Percentiles rank a stretch among this genome's conserved stretches.
These are phyloP conservation scores for Cercophora sp. DNA, from an alignment of 495 filamentous ascomycete genomes.

Conservation along the genomic window DNA sequence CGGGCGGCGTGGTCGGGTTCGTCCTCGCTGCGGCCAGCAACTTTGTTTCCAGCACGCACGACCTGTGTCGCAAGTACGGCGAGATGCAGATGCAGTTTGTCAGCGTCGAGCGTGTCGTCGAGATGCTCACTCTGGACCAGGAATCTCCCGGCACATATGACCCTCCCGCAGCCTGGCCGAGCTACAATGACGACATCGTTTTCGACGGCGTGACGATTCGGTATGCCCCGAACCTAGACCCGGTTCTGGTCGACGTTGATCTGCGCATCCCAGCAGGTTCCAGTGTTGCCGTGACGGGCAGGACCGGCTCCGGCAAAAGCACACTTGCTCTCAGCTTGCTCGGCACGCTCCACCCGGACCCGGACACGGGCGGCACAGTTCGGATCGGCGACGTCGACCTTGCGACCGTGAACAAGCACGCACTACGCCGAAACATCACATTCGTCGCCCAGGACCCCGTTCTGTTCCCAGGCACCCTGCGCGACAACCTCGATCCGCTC, in stretches of 20 bases:
- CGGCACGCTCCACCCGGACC: constrained; percentile 43
- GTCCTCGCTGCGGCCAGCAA: constrained; percentile 60
- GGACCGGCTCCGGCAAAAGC: constrained; percentile 62
- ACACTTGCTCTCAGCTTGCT: constrained; percentile 56
- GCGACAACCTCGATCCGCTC: constrained; percentile 54
- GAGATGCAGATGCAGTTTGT: constrained; percentile 87
- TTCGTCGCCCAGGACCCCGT: constrained; percentile 62
- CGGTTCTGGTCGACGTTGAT: constrained; percentile 59
- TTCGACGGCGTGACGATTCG: constrained; percentile 73
- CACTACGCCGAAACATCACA: constrained; percentile 52
- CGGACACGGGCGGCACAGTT: constrained; percentile 48
- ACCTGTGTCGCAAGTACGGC: constrained; percentile 70
- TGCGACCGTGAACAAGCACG: constrained; percentile 46
- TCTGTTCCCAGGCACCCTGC: constrained; percentile 53
- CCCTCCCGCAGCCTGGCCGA: constrained; percentile 75
- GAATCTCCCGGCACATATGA: constrained; percentile 60
- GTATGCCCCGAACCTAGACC: constrained; percentile 71
- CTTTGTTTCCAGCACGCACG: constrained; percentile 66
- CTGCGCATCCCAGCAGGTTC: constrained; percentile 69
- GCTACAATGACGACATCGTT: constrained; percentile 60
- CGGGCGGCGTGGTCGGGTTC: constrained; percentile 73
- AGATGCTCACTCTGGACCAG: constrained; percentile 69
- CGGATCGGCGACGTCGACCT: constrained; percentile 53
- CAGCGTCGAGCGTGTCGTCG: constrained; percentile 77
- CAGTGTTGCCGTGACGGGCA: constrained; percentile 62